These are phyloP conservation scores for Acer yangbiense DNA, from an alignment of 345 rosid genomes.

Conservation along the genomic window DNA sequence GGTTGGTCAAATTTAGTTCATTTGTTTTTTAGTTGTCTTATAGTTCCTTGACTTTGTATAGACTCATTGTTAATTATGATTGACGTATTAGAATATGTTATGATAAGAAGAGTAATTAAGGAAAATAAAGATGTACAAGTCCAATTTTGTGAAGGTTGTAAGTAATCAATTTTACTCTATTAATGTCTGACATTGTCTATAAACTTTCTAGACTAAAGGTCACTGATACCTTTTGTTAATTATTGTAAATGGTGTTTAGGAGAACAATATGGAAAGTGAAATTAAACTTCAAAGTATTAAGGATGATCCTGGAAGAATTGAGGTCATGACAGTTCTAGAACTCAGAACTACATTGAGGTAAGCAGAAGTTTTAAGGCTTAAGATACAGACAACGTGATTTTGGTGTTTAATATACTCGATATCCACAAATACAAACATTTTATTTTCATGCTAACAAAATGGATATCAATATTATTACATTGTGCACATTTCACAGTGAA, in stretches of 20 bases:
- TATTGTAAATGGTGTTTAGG: constrained; percentile 21
- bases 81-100: not conserved
- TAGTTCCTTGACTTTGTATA: no score
- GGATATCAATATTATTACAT: not conserved
- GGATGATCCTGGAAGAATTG: constrained; percentile 50
- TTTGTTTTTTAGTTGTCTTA: not conserved
- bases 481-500: not conserved
- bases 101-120: constrained; percentile 9
- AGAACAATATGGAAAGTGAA: constrained; percentile 10
- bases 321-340: constrained; percentile 72
- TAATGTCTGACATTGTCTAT: not conserved
- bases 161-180: not conserved
- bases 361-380: constrained; percentile 19
- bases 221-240: not conserved
- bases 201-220: not conserved
- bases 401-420: not conserved
- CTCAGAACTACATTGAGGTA: constrained; percentile 71
- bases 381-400: constrained; percentile 3
- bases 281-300: constrained; percentile 35
- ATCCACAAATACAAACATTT: not conserved
- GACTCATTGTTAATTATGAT: not conserved
- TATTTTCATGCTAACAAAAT: not conserved
- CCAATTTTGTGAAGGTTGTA: constrained; percentile 11
- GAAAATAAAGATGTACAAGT: constrained; percentile 27
- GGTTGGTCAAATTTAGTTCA: constrained; percentile 19